Evolutionary conservation across 2,329 filamentous ascomycete species (phyloP).

Genomic region (Phaeosphaeriaceae sp.): DNA sequence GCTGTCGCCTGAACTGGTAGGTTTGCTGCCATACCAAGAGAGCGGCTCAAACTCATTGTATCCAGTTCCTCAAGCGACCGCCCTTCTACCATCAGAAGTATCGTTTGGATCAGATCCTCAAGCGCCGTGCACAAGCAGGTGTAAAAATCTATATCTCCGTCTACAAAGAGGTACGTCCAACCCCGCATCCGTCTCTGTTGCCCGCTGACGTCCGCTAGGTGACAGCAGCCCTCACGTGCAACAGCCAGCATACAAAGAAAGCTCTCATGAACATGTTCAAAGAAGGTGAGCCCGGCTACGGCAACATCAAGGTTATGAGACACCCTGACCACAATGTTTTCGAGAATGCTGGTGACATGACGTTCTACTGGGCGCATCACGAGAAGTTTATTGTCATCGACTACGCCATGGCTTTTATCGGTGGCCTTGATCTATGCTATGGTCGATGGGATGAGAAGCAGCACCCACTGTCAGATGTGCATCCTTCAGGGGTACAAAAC

Average conservation of each 20-base stretch:
- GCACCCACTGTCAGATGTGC: slow-evolving; percentile 84
- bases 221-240: slow-evolving; percentile 74
- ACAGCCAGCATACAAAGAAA: slow-evolving; percentile 91
- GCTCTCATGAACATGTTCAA: slow-evolving; percentile 82
- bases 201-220: slow-evolving; percentile 32
- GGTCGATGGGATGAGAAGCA: slow-evolving; percentile 91
- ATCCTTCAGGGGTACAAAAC: slow-evolving; percentile 79
- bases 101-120: slow-evolving; percentile 84
- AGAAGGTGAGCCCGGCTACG: slow-evolving; percentile 79
- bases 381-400: slow-evolving; percentile 98
- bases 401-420: slow-evolving; percentile 89
- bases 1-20: slow-evolving; percentile 79
- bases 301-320: slow-evolving; percentile 87
- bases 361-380: slow-evolving; percentile 97
- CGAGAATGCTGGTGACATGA: slow-evolving; percentile 94
- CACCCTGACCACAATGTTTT: slow-evolving; percentile 96
- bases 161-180: slow-evolving; percentile 74
- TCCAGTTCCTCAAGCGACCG: slow-evolving; percentile 77
- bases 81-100: slow-evolving; percentile 84
- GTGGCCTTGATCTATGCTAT: slow-evolving; percentile 93
- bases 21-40: not conserved
- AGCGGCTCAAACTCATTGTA: slow-evolving; percentile 5
- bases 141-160: slow-evolving; percentile 95
- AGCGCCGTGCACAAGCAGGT: slow-evolving; percentile 86
- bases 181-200: no score